A percentile compares a stretch with the other conserved stretches of the same genome.
These are phyloP conservation scores for Eudorina sp. DNA, from an alignment of 139 green algal genomes.

Conservation along the genomic window DNA sequence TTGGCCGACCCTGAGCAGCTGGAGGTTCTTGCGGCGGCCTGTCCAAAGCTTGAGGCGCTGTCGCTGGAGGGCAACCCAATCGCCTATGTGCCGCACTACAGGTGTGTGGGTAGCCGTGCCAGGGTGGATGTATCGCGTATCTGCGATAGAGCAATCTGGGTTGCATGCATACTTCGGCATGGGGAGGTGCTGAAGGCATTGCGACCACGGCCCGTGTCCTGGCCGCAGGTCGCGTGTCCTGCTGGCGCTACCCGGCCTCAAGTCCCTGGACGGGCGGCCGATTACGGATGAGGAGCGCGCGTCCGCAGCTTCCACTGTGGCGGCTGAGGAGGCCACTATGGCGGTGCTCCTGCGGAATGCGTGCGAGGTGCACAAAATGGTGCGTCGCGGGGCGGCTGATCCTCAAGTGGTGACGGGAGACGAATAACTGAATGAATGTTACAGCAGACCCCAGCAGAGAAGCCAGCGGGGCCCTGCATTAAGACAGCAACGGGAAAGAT, in stretches of 20 bases:
- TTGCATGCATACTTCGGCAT: no score
- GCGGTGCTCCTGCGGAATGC: slow-evolving; percentile 77
- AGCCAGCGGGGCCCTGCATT: no score
- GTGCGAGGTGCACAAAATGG: slow-evolving; percentile 84
- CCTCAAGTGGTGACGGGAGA: no score
- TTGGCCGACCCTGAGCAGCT: slow-evolving; percentile 48
- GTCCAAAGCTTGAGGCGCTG: slow-evolving; percentile 63
- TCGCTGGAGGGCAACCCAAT: slow-evolving; percentile 83
- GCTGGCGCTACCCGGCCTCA: slow-evolving; percentile 57
- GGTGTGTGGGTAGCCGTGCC: slow-evolving; percentile 23
- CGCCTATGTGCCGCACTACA: slow-evolving; percentile 71
- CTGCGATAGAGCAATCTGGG: no score
- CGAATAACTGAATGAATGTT: no score
- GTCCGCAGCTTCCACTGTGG: slow-evolving; percentile 52
- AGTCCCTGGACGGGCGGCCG: slow-evolving; percentile 71
- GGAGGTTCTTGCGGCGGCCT: slow-evolving; percentile 29
- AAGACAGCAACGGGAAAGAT: no score
- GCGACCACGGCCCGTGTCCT: no score
- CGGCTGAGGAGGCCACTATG: slow-evolving; percentile 70
- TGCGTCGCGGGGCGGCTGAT: no score
- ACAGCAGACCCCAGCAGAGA: no score
- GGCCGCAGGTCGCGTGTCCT: slow-evolving; percentile 61
- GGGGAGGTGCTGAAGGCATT: not conserved
- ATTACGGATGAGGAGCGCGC: slow-evolving; percentile 66
- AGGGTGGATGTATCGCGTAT: no score